These are phyloP conservation scores for Durusdinium trenchii DNA, from an alignment of 73 alveolate species.

Conservation along the genomic window DNA sequence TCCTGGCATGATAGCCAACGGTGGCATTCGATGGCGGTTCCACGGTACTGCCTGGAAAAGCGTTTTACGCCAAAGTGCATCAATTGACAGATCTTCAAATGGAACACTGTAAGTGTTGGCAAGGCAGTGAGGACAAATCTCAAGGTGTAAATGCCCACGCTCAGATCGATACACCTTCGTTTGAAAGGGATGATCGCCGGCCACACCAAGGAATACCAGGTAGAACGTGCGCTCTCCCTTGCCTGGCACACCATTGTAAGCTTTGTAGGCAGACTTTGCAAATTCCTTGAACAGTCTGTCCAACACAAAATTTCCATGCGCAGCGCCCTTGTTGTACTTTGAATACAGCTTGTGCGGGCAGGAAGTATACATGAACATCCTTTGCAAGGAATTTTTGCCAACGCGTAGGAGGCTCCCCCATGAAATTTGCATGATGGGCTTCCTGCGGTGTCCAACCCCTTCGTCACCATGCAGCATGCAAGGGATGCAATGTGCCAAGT, in stretches of 20 bases:
- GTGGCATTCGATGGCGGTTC: neutral
- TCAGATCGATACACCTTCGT: constrained; percentile 22
- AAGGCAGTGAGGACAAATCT: constrained; percentile 21
- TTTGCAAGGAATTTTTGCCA: neutral
- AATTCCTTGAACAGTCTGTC: constrained; percentile 6
- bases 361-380: constrained; percentile 11
- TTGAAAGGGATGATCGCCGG: constrained; percentile 62
- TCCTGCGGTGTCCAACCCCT: constrained; percentile 50
- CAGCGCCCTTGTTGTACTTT: constrained; percentile 23
- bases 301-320: neutral
- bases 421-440: constrained; percentile 12
- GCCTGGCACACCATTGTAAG: neutral
- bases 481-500: neutral
- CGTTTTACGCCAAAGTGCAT: neutral
- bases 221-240: neutral
- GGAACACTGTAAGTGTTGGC: constrained; percentile 25
- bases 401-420: constrained; percentile 2
- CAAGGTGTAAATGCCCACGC: neutral
- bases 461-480: constrained; percentile 74
- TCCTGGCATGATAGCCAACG: neutral
- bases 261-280: neutral
- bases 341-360: constrained; percentile 48
- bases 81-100: neutral
- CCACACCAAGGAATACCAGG: neutral
- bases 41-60: constrained; percentile 8